Evolutionary conservation across 495 filamentous ascomycete species (phyloP).

Genomic region (Coniosporium apollinis): DNA sequence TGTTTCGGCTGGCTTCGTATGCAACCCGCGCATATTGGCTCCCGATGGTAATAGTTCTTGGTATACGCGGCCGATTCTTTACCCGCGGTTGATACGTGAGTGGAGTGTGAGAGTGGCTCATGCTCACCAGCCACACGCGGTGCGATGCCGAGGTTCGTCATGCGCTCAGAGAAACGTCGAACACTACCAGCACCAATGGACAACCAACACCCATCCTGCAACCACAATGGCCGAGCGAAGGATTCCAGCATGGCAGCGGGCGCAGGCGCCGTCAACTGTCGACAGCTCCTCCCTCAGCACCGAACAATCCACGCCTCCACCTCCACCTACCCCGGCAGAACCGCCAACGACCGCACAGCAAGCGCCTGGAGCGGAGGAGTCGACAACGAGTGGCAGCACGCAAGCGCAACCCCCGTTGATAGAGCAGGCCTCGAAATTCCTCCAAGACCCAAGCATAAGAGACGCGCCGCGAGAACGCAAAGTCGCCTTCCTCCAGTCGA

Average conservation of each 20-base stretch:
- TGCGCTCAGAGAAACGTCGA: too few species aligned
- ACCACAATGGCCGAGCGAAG: too few species aligned
- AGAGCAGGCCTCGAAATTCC: slow-evolving; percentile 58
- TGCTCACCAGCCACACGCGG: too few species aligned
- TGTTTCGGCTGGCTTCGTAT: too few species aligned
- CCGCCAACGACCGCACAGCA: neutral
- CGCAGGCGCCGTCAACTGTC: neutral
- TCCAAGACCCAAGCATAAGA: slow-evolving; percentile 62
- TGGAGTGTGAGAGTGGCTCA: too few species aligned
- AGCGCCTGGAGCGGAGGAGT: slow-evolving; percentile 2
- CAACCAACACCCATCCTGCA: too few species aligned
- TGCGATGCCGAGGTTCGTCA: neutral
- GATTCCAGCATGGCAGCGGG: slow-evolving; percentile 35
- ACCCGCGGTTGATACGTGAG: too few species aligned
- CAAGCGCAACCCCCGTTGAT: slow-evolving; percentile 26
- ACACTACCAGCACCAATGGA: too few species aligned
- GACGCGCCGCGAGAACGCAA: slow-evolving; percentile 56
- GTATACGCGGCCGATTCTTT: too few species aligned
- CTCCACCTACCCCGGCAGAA: neutral
- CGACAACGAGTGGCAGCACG: slow-evolving; percentile 2
- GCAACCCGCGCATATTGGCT: too few species aligned
- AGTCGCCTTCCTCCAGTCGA: slow-evolving; percentile 58
- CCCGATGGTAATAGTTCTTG: too few species aligned
- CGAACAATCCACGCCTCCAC: neutral
- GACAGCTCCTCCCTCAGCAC: neutral